A percentile compares a stretch with the other conserved stretches of the same genome.
Conservation (phyloP, 305 asterid species). For the Solanum hybrid region DNA sequence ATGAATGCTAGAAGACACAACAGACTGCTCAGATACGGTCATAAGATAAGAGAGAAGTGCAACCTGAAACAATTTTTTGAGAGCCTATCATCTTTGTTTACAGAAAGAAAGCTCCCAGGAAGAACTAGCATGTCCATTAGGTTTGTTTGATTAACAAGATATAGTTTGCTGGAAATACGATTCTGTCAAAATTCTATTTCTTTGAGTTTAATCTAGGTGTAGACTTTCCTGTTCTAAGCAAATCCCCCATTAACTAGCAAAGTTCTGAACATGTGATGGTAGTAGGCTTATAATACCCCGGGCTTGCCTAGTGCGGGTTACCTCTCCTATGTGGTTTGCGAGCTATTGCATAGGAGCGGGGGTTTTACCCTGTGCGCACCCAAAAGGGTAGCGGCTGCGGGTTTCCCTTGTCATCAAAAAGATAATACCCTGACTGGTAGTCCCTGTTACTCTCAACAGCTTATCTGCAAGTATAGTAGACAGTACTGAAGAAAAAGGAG, state of each 20-base stretch:
- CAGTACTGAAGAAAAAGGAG: background rate
- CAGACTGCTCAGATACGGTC: background rate
- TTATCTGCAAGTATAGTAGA: slow-evolving; percentile 1
- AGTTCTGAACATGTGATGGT: background rate
- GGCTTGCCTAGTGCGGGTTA: too few relatives aligned
- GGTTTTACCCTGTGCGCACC: too few relatives aligned
- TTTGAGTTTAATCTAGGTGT: background rate
- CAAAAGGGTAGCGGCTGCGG: too few relatives aligned
- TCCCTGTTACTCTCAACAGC: background rate
- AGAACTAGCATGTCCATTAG: background rate
- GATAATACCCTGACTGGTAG: background rate
- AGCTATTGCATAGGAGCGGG: too few relatives aligned
- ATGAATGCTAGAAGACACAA: background rate
- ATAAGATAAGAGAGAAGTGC: background rate
- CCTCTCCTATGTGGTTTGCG: too few relatives aligned
- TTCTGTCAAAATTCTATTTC: background rate
- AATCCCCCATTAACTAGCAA: background rate
- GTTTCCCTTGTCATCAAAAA: too few relatives aligned
- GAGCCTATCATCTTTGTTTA: background rate
- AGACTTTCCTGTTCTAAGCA: background rate
- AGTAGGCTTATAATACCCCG: background rate
- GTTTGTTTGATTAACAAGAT: background rate
- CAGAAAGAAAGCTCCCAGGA: background rate
- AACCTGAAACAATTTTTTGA: background rate
- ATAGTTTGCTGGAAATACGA: background rate